Evolutionary conservation across 192 early-diverging fungal species (phyloP), one percentile per base, ranked within the genome.

Genomic region (Linnemannia schmuckeri): DNA sequence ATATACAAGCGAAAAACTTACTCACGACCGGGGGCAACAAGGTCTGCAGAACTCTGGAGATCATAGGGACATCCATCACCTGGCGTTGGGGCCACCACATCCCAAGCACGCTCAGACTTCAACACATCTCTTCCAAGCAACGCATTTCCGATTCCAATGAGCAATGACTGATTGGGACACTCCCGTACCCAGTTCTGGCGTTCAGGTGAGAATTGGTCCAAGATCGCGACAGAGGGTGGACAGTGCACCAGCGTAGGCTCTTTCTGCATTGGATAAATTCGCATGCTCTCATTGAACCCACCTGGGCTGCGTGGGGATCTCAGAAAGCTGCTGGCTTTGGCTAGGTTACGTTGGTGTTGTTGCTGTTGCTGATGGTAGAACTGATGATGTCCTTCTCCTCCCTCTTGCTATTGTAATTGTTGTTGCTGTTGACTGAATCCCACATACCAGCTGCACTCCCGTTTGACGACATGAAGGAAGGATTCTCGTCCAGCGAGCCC

Each of bases 121-220:
- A 79, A 42, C 20, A 85, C 35, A 68, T 61, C 61, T 20, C 30
- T 17, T 30, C 46, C n/a, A 5, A 74, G 1, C 42, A 10, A 6
- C 4, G 10, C 35, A 33, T 1, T 15, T 35, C 38, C 41, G n/a
- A 22, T 18, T 22, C 27, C 40, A 35, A 68, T 35, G 9, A 41
- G 22, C 24, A 18, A 18, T 10, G 20, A 33, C 61, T 75, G 72
- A 49, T 71, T 63, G 18, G 77, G 47, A 61, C 78, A 86, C 2
- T 80, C 75, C 41, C 49, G 73, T n/a, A 86, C 78, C 83, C 83
- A 86, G 0, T 41, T 71, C 17, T 72, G 57, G 17, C 83, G 41
- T 41, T 86, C 83, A 4, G 78, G 69, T 37, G 83, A 86, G 70
- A 86, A 86, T 61, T 86, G 83, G 40, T 86, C 83, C 38, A 80